These are phyloP conservation scores for Diaporthe citri DNA, from an alignment of 2,329 filamentous ascomycete genomes.

Conservation along the genomic window DNA sequence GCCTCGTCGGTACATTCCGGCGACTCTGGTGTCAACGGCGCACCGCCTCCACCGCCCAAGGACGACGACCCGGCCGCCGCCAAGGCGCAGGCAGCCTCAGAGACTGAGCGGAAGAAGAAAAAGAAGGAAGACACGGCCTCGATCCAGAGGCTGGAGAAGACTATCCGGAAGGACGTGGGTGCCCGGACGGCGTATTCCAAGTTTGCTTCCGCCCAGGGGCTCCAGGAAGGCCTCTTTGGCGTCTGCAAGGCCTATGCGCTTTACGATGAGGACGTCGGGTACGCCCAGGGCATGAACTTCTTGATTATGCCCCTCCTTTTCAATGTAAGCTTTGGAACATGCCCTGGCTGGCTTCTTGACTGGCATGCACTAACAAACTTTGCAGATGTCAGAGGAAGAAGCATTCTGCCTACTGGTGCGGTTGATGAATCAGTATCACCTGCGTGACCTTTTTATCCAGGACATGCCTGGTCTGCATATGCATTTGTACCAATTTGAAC, in stretches of 20 bases:
- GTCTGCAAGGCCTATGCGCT: conserved; percentile 98
- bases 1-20: conserved; percentile 88
- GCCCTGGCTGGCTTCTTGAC: not conserved
- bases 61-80: conserved; percentile 69
- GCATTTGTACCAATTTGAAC: conserved; percentile 94
- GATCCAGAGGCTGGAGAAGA: conserved; percentile 88
- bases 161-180: conserved; percentile 90
- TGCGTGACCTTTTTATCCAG: conserved; percentile 92
- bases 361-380: not conserved
- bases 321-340: conserved; percentile 71
- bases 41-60: conserved; percentile 71
- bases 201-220: conserved; percentile 88
- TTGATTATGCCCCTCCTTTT: conserved; percentile 96
- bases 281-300: conserved; percentile 99
- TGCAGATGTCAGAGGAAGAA: conserved; percentile 93
- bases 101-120: conserved; percentile 80
- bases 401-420: conserved; percentile 94
- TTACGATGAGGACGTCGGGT: conserved; percentile 93
- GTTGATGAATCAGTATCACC: conserved; percentile 95
- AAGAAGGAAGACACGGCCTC: conserved; percentile 81
- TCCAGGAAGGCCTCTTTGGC: conserved; percentile 94
- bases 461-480: conserved; percentile 98
- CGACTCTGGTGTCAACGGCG: conserved; percentile 71
- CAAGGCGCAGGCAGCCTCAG: conserved; percentile 73
- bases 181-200: conserved; percentile 96